Conservation (phyloP, 192 early-diverging fungal species). For the Obelidium mucronatum region DNA sequence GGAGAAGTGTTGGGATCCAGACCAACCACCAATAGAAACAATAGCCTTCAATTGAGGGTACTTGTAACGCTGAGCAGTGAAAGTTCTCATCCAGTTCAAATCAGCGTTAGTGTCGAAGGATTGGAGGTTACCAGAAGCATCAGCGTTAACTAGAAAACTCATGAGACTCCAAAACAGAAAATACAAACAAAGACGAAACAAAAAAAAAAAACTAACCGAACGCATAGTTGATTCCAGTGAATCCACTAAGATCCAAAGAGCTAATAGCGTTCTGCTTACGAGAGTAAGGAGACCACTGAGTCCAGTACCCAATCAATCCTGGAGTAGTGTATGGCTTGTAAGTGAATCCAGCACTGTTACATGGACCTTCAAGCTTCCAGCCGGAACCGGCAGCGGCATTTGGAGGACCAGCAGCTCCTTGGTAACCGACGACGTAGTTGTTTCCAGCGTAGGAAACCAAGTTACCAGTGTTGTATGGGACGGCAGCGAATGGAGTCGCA, state of each 20-base stretch:
- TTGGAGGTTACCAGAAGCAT: slow-evolving; percentile 2
- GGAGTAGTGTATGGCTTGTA: slow-evolving; percentile 24
- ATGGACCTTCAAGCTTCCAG: slow-evolving; percentile 18
- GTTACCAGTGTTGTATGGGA: slow-evolving; percentile 13
- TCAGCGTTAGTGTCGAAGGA: slow-evolving; percentile 25
- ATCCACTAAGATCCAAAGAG: slow-evolving; percentile 16
- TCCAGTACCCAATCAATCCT: slow-evolving; percentile 27
- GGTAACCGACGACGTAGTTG: slow-evolving; percentile 24
- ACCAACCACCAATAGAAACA: slow-evolving; percentile 30
- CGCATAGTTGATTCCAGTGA: slow-evolving; percentile 36
- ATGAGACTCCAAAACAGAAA: neutral
- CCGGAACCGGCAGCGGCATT: neutral
- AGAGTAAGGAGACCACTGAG: slow-evolving; percentile 36
- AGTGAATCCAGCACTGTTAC: neutral
- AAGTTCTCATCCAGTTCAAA: slow-evolving; percentile 14
- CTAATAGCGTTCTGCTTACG: slow-evolving; percentile 25
- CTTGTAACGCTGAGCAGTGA: slow-evolving; percentile 7
- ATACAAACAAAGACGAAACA: neutral
- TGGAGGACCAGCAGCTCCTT: slow-evolving; percentile 21
- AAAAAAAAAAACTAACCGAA: slow-evolving; percentile 12
- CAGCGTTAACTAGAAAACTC: neutral
- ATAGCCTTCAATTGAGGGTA: slow-evolving; percentile 23
- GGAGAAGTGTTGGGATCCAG: slow-evolving; percentile 19
- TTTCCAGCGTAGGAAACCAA: slow-evolving; percentile 19
- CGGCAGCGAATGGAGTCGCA: neutral